These are phyloP conservation scores for Hypoxylon lenormandii DNA, from an alignment of 495 filamentous ascomycete genomes.

Conservation along the genomic window DNA sequence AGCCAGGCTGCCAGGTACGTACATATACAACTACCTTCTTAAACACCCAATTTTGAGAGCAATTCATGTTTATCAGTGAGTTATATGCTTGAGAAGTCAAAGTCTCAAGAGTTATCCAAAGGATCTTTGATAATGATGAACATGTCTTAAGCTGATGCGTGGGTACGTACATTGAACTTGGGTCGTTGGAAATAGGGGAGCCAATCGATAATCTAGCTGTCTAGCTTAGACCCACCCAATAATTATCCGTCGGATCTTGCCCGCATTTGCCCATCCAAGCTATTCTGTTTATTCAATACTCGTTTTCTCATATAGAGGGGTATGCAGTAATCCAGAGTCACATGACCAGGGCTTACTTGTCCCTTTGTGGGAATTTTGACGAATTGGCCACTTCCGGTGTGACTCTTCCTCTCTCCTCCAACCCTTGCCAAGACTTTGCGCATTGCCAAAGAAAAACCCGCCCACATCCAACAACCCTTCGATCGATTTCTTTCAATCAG, in stretches of 20 bases:
- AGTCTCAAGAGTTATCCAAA: no score
- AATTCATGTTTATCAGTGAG: no score
- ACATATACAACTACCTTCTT: slow-evolving; percentile 1
- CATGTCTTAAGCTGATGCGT: no score
- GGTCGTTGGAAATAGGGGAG: no score
- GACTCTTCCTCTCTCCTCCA: slow-evolving; percentile 31
- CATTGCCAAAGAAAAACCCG: slow-evolving; percentile 22
- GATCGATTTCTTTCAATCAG: slow-evolving; percentile 25
- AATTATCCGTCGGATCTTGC: neutral
- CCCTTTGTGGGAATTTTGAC: slow-evolving; percentile 44
- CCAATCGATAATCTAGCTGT: no score
- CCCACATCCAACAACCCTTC: slow-evolving; percentile 21
- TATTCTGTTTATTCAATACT: neutral
- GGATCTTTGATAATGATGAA: no score
- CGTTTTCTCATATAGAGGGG: neutral
- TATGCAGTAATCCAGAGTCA: slow-evolving; percentile 15
- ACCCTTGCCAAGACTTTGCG: slow-evolving; percentile 28
- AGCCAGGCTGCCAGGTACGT: no score
- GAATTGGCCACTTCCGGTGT: slow-evolving; percentile 29
- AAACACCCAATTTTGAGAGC: no score
- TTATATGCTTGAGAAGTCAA: no score
- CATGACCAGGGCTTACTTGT: slow-evolving; percentile 44
- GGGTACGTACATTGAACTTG: no score
- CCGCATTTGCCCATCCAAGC: no score
- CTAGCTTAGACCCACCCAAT: neutral